phyloP scores from a whole-genome alignment of 768 basidiomycete species.

The Termitomyces sp. region DNA sequence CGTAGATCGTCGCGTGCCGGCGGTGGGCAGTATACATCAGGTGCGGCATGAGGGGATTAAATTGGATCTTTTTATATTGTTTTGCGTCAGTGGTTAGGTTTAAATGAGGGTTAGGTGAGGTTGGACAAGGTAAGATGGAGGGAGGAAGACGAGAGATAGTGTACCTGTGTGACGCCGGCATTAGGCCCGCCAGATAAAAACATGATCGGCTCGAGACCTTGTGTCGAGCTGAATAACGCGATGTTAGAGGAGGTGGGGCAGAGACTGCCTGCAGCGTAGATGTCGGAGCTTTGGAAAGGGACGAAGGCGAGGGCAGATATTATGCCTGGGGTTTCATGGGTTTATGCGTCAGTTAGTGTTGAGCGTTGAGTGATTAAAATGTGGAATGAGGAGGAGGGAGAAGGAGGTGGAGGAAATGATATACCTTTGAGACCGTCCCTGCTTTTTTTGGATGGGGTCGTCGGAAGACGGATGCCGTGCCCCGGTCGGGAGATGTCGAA shows the following conservation, averaged over 20 bases:
- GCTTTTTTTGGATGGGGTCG: constrained; percentile 21
- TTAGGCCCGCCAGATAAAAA: constrained; percentile 55
- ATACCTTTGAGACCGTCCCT: constrained; percentile 85
- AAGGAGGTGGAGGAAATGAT: no score
- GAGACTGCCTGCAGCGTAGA: constrained; percentile 80
- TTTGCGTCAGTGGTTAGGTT: no score
- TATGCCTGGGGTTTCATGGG: constrained; percentile 49
- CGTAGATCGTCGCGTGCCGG: constrained; percentile 52
- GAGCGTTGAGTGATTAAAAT: no score
- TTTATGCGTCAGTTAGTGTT: no score
- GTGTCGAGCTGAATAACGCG: constrained; percentile 60
- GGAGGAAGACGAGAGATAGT: not conserved
- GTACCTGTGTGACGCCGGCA: constrained; percentile 53
- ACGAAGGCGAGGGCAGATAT: constrained; percentile 82
- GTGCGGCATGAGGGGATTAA: constrained; percentile 68
- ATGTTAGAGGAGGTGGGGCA: constrained; percentile 51
- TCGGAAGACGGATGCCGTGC: constrained; percentile 18
- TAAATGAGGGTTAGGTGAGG: not conserved
- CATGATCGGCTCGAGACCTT: constrained; percentile 46
- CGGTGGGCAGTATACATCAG: constrained; percentile 79
- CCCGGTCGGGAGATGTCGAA: constrained; percentile 19
- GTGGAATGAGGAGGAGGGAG: no score
- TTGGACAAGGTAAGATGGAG: not conserved
- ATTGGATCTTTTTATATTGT: constrained; percentile 49
- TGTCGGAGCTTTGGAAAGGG: constrained; percentile 49